A percentile compares a stretch with the other conserved stretches of the same genome.
Evolutionary conservation across 345 rosid genomes (phyloP).

Genomic region (Aquilaria yunnanensis): DNA sequence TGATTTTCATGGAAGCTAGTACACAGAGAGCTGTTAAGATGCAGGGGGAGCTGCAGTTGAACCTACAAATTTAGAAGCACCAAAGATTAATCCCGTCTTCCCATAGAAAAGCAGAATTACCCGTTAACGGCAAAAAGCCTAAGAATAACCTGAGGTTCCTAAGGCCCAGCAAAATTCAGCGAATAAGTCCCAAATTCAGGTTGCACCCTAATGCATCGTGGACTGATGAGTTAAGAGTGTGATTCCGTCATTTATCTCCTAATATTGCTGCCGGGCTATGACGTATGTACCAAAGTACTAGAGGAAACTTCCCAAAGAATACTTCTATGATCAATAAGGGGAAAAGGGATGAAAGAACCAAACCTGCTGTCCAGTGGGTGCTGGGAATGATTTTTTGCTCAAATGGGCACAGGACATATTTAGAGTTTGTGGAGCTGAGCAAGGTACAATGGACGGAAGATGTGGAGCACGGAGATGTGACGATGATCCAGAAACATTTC

Average conservation of each 20-base stretch:
- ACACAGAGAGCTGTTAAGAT: conserved; percentile 28
- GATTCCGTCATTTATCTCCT: too few species aligned
- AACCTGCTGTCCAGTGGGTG: conserved; percentile 46
- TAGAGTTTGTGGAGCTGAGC: conserved; percentile 21
- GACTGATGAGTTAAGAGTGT: too few species aligned
- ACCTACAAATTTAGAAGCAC: conserved; percentile 22
- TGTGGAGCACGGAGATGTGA: conserved; percentile 31
- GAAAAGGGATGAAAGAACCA: background rate
- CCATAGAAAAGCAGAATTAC: too few species aligned
- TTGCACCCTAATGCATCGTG: too few species aligned
- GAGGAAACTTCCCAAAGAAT: too few species aligned
- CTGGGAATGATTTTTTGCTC: conserved; percentile 32
- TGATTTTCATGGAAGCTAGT: conserved; percentile 20
- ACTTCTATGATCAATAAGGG: background rate
- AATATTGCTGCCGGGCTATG: too few species aligned
- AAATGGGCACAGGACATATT: conserved; percentile 28
- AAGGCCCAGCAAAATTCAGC: too few species aligned
- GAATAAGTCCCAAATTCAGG: too few species aligned
- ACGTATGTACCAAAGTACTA: too few species aligned
- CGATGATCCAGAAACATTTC: conserved; percentile 22
- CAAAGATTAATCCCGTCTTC: too few species aligned
- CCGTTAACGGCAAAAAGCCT: too few species aligned
- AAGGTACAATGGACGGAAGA: conserved; percentile 26
- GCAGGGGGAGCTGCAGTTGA: conserved; percentile 38
- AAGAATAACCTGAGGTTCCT: too few species aligned